Evolutionary conservation across 2,329 filamentous ascomycete species (phyloP).

Genomic region (Paecilomyces dactylethromorphus): DNA sequence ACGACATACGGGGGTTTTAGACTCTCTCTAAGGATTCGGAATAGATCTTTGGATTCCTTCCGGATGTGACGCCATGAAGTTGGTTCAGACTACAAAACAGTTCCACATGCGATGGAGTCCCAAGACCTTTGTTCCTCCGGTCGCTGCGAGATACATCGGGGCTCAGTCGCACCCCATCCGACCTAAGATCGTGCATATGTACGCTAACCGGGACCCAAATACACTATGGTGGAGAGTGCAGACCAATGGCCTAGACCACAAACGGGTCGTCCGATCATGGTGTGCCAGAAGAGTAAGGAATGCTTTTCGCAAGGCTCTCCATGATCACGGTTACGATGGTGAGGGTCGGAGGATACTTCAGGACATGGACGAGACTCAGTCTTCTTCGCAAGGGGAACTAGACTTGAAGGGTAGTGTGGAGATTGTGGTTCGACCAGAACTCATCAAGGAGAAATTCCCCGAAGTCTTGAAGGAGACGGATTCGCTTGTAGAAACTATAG

Average conservation of each 20-base stretch:
- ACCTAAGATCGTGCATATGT: conserved; percentile 31
- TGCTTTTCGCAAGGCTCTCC: conserved; percentile 42
- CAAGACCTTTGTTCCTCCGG: conserved; percentile 15
- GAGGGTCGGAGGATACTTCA: conserved; percentile 17
- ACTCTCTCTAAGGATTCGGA: neutral
- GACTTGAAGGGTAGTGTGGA: conserved; percentile 32
- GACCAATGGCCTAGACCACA: conserved; percentile 21
- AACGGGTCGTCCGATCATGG: conserved; percentile 43
- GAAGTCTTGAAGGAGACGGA: conserved; percentile 12
- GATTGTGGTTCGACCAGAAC: conserved; percentile 14
- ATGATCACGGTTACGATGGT: conserved; percentile 38
- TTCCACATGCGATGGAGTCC: conserved; percentile 19
- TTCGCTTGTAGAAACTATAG: neutral
- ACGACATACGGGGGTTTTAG: neutral
- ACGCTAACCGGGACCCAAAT: conserved; percentile 30
- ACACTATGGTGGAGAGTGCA: conserved; percentile 45
- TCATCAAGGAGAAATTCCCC: conserved; percentile 7
- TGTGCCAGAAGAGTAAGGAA: conserved; percentile 35
- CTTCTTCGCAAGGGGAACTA: conserved; percentile 1
- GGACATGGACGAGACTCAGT: neutral
- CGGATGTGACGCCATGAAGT: neutral
- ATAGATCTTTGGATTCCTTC: neutral
- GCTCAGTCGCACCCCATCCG: conserved; percentile 26
- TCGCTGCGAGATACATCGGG: conserved; percentile 24
- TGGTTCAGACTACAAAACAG: conserved; percentile 8